Base-by-base conservation (phyloP, 805 yeast genomes). In the Ogataea kodamae region DNA sequence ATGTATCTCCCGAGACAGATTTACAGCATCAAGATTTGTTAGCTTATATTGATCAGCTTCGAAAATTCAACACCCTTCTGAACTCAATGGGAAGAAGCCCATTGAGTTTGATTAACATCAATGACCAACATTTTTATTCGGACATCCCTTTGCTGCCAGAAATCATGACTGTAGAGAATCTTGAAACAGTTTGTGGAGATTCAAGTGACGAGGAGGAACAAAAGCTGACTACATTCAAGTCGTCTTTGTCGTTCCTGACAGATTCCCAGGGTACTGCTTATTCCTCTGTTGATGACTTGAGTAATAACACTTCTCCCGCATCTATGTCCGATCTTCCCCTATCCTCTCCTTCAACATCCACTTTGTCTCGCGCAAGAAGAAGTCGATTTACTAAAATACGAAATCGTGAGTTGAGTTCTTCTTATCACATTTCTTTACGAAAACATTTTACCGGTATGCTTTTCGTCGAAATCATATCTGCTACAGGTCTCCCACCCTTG, bases 401-500 rank as follows among this genome's bases (percentile, higher is more conserved):
- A 20, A 33, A 25, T 9, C 30, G 20, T 13, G 35, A 28, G 13
- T 7, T 21, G 3, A 32, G 27, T 12, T 33, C 35, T n/a, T 28
- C 14, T 12, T 73, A 69, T 41, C 62, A 64, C 25, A 49, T 74
- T 8, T 31, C 51, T 4, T 48, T 61, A 18, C 57, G 57, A 30
- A 49, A 68, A 22, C 58, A 62, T 14, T 68, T 73, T 6, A 53
- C 61, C 18, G 98, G 97, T 2, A 82, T 89, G 6, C 58, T 84
- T 4, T 85, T 82, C 48, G 52, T 90, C 21, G 95, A 89, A 43
- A 74, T 90, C 13, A 70, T 76, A 3, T 74, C 81, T 1, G 87
- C 90, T 7, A 62, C 74, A 2, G 87, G 81, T 37, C 64, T 90
- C 22, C 98, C 98, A 1, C 85, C 94, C 0, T 68, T 80, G 34